A percentile compares a stretch with the other conserved stretches of the same genome.
Conservation (phyloP, 108 stramenopile genomes). For the Pelagomonas calceolata region DNA sequence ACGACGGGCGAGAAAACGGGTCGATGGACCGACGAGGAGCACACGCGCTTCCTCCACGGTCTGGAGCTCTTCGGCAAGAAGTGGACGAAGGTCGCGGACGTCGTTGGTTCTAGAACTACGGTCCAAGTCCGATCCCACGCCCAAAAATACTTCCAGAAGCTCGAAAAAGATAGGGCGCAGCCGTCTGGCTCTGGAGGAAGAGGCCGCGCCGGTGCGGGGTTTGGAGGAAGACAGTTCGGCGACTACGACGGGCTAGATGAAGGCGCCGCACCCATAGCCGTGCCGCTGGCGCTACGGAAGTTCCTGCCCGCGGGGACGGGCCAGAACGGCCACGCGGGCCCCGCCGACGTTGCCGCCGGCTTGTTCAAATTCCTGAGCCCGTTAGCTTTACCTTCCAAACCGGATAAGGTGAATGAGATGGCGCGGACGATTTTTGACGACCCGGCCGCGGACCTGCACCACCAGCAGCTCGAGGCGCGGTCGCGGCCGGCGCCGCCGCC, state of each 20-base stretch:
- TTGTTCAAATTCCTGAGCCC: background rate
- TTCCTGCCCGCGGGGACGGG: background rate
- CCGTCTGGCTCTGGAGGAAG: background rate
- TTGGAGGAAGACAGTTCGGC: too few species aligned
- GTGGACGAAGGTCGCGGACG: conserved; percentile 80
- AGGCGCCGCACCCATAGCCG: too few species aligned
- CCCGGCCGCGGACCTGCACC: too few species aligned
- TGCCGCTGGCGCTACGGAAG: background rate
- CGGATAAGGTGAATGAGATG: too few species aligned
- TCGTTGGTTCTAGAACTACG: conserved; percentile 87
- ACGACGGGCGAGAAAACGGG: conserved; percentile 66
- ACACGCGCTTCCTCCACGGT: conserved; percentile 82
- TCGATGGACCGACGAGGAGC: conserved; percentile 93
- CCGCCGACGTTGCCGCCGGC: background rate
- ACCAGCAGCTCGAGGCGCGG: too few species aligned
- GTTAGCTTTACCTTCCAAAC: background rate
- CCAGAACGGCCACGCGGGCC: background rate
- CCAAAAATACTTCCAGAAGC: conserved; percentile 98
- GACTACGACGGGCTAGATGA: background rate
- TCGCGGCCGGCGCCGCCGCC: too few species aligned
- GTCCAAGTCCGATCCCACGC: conserved; percentile 95
- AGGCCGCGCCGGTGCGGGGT: too few species aligned
- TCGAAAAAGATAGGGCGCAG: conserved; percentile 63
- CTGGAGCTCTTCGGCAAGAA: conserved; percentile 82
- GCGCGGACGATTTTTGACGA: too few species aligned